A percentile compares a stretch with the other conserved stretches of the same genome.
Conservation (phyloP, 306 rosid species). For the Styphnolobium japonicum region DNA sequence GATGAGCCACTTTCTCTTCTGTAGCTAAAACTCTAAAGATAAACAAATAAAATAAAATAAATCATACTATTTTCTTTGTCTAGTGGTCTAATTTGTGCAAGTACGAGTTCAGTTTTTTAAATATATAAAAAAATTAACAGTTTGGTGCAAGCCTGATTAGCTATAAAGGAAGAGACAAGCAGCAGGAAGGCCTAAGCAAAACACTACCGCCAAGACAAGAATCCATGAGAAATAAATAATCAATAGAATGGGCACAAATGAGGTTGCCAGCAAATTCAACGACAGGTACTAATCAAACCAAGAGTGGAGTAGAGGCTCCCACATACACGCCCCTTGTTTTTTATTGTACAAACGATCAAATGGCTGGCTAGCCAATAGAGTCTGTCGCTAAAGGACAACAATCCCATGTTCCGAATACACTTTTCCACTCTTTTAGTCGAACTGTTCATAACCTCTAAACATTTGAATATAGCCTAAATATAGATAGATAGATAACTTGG, state of each 20-base stretch:
- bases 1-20: too few relatives aligned
- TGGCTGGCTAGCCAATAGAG: not conserved
- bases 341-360: not conserved
- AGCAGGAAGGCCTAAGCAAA: not conserved
- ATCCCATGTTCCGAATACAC: not conserved
- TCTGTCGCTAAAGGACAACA: not conserved
- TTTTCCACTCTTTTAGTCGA: not conserved
- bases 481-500: not conserved
- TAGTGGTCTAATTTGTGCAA: too few relatives aligned
- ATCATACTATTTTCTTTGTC: too few relatives aligned
- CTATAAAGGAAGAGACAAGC: not conserved
- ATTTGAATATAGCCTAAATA: not conserved
- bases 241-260: not conserved
- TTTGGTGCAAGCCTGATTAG: not conserved
- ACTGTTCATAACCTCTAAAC: not conserved
- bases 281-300: not conserved
- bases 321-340: not conserved
- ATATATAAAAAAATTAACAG: not conserved
- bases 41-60: too few relatives aligned
- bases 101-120: too few relatives aligned
- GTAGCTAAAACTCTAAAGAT: too few relatives aligned
- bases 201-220: slow-evolving; percentile 3
- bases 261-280: slow-evolving; percentile 19
- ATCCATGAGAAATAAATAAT: not conserved
- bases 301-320: not conserved